These are phyloP conservation scores for Thalassiosira pacifica DNA, from an alignment of 352 stramenopile species.

Conservation along the genomic window DNA sequence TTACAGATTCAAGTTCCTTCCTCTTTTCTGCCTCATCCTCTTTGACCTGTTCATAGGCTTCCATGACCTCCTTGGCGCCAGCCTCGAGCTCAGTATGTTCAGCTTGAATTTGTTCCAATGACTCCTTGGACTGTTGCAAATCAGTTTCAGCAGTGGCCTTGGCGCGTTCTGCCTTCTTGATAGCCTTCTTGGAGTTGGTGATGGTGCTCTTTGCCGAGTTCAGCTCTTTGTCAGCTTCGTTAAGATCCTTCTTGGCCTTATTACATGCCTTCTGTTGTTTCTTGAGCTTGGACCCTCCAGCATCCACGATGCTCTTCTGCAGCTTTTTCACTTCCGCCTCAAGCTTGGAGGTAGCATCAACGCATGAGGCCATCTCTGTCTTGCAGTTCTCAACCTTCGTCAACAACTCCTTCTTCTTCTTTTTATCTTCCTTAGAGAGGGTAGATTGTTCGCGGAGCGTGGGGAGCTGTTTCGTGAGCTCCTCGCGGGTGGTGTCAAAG, in stretches of 20 bases:
- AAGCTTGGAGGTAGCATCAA: constrained; percentile 50
- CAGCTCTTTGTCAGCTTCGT: constrained; percentile 78
- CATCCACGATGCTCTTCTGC: constrained; percentile 95
- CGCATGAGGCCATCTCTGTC: constrained; percentile 80
- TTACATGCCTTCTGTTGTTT: constrained; percentile 91
- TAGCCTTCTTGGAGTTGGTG: constrained; percentile 73
- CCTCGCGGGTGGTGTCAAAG: constrained; percentile 83
- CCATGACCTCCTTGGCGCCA: constrained; percentile 90
- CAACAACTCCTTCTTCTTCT: constrained; percentile 90
- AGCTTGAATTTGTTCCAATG: constrained; percentile 89
- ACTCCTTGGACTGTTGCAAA: constrained; percentile 85
- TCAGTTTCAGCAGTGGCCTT: constrained; percentile 88
- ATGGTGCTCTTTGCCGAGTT: constrained; percentile 84
- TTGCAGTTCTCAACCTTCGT: constrained; percentile 91
- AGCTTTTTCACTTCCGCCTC: constrained; percentile 90
- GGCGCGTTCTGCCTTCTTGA: constrained; percentile 81
- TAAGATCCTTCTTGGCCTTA: constrained; percentile 77
- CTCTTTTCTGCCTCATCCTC: constrained; percentile 90
- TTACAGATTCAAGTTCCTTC: constrained; percentile 83
- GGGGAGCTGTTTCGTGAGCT: constrained; percentile 83
- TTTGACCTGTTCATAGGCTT: constrained; percentile 93
- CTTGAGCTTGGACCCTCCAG: constrained; percentile 93
- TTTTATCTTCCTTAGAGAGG: constrained; percentile 90
- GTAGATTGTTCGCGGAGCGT: constrained; percentile 90
- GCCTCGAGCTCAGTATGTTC: constrained; percentile 94